Evolutionary conservation across 2,329 filamentous ascomycete species (phyloP).

Genomic region (Clarireedia sp.): DNA sequence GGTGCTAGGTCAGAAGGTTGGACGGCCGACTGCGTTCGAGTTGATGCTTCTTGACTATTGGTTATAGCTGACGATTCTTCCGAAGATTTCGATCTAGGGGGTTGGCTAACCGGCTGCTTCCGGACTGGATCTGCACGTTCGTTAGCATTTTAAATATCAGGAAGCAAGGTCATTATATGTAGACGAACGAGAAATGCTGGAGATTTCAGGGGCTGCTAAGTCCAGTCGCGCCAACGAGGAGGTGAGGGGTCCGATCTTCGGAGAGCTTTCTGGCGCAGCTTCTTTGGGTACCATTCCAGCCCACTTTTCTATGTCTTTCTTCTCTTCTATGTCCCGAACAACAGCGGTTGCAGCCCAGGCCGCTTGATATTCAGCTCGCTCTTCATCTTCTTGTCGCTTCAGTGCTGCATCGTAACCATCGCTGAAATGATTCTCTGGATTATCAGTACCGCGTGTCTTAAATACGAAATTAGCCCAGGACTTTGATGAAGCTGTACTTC

Average conservation of each 20-base stretch:
- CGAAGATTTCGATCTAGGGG: too few species aligned
- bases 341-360: not conserved
- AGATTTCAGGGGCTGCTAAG: too few species aligned
- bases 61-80: too few species aligned
- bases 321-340: not conserved
- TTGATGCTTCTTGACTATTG: too few species aligned
- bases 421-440: constrained; percentile 11
- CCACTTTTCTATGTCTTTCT: not conserved
- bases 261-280: not conserved
- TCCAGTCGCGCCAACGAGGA: not conserved
- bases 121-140: too few species aligned
- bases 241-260: not conserved
- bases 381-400: not conserved
- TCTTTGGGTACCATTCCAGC: not conserved
- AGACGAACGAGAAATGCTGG: too few species aligned
- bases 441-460: constrained; percentile 11
- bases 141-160: too few species aligned
- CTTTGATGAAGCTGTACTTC: not conserved
- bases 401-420: constrained; percentile 1
- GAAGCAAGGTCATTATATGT: too few species aligned
- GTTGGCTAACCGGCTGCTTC: too few species aligned
- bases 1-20: too few species aligned
- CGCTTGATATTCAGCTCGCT: not conserved
- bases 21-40: too few species aligned
- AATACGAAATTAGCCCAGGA: constrained; percentile 14